Conservation (phyloP, 352 stramenopile genomes). For the Phytophthora fragariae region DNA sequence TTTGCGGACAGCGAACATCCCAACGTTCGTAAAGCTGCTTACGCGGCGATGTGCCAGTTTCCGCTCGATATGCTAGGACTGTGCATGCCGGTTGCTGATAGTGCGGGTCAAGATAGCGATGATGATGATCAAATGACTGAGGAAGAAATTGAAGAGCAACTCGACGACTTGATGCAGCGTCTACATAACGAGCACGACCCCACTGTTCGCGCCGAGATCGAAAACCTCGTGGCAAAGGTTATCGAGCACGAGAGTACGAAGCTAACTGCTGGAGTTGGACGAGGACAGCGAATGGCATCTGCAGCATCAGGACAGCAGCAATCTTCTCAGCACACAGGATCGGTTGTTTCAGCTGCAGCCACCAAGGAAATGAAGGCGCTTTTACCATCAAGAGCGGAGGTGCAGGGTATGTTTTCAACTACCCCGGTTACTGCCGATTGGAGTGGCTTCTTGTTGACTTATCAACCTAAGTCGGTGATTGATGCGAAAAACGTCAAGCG, state of each 20-base stretch:
- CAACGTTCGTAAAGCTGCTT: conserved; percentile 54
- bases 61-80: conserved; percentile 58
- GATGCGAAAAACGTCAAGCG: conserved; percentile 48
- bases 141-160: conserved; percentile 55
- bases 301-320: conserved; percentile 35
- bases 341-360: conserved; percentile 54
- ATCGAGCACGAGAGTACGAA: conserved; percentile 50
- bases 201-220: conserved; percentile 47
- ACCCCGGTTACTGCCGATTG: conserved; percentile 27
- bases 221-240: conserved; percentile 47
- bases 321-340: conserved; percentile 9
- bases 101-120: conserved; percentile 20
- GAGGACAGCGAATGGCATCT: conserved; percentile 46
- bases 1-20: conserved; percentile 42
- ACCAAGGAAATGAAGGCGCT: conserved; percentile 68
- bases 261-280: conserved; percentile 46
- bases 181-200: conserved; percentile 47
- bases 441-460: conserved; percentile 56
- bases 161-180: conserved; percentile 51
- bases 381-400: conserved; percentile 40
- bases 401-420: conserved; percentile 29
- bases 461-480: conserved; percentile 44
- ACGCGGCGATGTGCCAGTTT: conserved; percentile 53
- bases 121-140: conserved; percentile 47
- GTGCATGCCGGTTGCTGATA: conserved; percentile 20